Base-by-base conservation (phyloP, 176 grass and related monocot genomes). In the Themeda triandra region DNA sequence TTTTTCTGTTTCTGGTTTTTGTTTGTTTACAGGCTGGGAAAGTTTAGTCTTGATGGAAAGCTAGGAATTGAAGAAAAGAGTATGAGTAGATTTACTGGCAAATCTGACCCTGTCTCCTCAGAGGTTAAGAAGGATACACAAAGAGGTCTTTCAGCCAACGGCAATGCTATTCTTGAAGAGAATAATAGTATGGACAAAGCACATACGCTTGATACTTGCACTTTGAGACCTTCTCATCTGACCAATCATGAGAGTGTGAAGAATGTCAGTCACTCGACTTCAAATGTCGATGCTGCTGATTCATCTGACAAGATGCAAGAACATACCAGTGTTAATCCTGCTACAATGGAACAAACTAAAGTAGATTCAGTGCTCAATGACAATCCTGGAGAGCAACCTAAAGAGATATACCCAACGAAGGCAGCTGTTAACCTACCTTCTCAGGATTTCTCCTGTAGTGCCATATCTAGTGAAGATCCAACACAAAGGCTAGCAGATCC, bases 21-120 rank as follows among this genome's bases (percentile, higher is more conserved):
- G 63, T 67, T 83, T 82, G 23, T 73, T 58, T 87, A n/a, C 82
- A 98, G 96, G 46, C 31, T 96, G 89, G 86, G 94, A 60, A 90
- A 92, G 83, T 98, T 95, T 86, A 91, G 88, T 87, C 83, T 93
- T 75, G 95, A 90, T 27, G 18, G 85, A 27, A 86, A 93, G 28
- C 46, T 95, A 56, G 65, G 76, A 71, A 86, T 81, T 60, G 90
- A 83, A 71, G 87, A 90, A 86, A 90, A 89, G 27, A 76, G 64
- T 75, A 74, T 2, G 3, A 60, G 51, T 77, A 90, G 73, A 90
- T 39, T 45, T 85, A 58, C 42, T 77, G 80, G 59, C 63, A 89
- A 87, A 51, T 10, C 12, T 59, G 31, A 66, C 11, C 62, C 59
- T 29, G 24, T 56, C 45, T 73, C 73, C 72, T 86, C 91, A 81